A percentile compares a stretch with the other conserved stretches of the same genome.
phyloP scores from a whole-genome alignment of 106 monocot species.

The Hemerocallis citrina region DNA sequence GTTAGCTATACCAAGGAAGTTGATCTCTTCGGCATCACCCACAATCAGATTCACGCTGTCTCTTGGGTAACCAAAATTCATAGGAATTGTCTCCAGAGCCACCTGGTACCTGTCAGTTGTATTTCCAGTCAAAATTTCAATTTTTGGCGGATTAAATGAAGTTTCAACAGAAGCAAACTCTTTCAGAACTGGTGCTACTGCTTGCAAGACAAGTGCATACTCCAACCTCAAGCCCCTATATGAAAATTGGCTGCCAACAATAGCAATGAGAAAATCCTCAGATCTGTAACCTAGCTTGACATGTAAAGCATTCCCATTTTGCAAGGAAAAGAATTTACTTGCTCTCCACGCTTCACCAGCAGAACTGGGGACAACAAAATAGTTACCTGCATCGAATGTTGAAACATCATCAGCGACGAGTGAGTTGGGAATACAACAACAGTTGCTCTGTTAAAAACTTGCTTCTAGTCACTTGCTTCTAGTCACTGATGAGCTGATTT shows the following conservation, averaged over 20 bases:
- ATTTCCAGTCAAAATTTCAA: conserved; percentile 50
- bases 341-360: conserved; percentile 66
- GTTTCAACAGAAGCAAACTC: conserved; percentile 30
- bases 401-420: conserved; percentile 66
- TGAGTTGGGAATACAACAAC: conserved; percentile 79
- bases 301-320: conserved; percentile 19
- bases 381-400: conserved; percentile 74
- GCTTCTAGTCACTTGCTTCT: conserved; percentile 88
- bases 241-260: conserved; percentile 79
- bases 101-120: conserved; percentile 29
- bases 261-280: conserved; percentile 72
- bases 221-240: conserved; percentile 82
- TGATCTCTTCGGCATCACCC: conserved; percentile 26
- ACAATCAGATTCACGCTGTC: conserved; percentile 33
- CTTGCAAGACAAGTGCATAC: conserved; percentile 73
- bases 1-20: conserved; percentile 55
- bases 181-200: conserved; percentile 44
- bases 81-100: conserved; percentile 49
- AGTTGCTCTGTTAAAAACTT: conserved; percentile 65
- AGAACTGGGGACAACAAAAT: conserved; percentile 78
- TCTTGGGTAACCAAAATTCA: conserved; percentile 44
- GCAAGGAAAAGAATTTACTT: conserved; percentile 12
- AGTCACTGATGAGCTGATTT: conserved; percentile 49
- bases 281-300: conserved; percentile 30
- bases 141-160: conserved; percentile 43